phyloP scores from a whole-genome alignment of 2,329 filamentous ascomycete species.

The Arthrobotrys pseudoclavata region DNA sequence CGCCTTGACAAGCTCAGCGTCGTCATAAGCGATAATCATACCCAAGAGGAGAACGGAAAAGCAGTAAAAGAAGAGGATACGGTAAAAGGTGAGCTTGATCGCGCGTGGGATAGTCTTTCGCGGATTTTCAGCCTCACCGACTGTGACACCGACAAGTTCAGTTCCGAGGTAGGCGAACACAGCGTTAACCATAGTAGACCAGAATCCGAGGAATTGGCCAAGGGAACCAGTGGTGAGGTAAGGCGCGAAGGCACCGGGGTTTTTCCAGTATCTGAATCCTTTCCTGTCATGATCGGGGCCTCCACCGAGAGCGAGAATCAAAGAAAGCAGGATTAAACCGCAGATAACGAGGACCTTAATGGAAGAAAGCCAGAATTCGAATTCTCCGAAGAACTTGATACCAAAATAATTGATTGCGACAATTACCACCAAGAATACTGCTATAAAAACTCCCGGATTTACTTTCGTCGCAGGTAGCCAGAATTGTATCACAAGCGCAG shows the following conservation, averaged over 20 bases:
- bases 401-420: slow-evolving; percentile 78
- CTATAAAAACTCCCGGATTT: slow-evolving; percentile 84
- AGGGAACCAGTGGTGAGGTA: slow-evolving; percentile 67
- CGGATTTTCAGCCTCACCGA: slow-evolving; percentile 84
- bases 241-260: slow-evolving; percentile 73
- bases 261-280: slow-evolving; percentile 77
- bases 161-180: slow-evolving; percentile 84
- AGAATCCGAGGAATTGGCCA: slow-evolving; percentile 73
- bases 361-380: slow-evolving; percentile 72
- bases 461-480: slow-evolving; percentile 77
- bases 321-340: slow-evolving; percentile 75
- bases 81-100: slow-evolving; percentile 84
- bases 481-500: slow-evolving; percentile 82
- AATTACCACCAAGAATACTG: slow-evolving; percentile 76
- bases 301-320: slow-evolving; percentile 76
- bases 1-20: slow-evolving; percentile 72
- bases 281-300: slow-evolving; percentile 74
- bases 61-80: slow-evolving; percentile 84
- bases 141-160: slow-evolving; percentile 82
- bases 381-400: slow-evolving; percentile 78
- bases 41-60: slow-evolving; percentile 80
- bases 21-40: slow-evolving; percentile 82
- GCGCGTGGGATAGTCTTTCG: slow-evolving; percentile 81
- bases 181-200: slow-evolving; percentile 80
- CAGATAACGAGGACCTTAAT: slow-evolving; percentile 79